Evolutionary conservation across 2,329 filamentous ascomycete species (phyloP), one percentile per base, ranked within the genome.

Genomic region (Colletotrichum brevisporum): DNA sequence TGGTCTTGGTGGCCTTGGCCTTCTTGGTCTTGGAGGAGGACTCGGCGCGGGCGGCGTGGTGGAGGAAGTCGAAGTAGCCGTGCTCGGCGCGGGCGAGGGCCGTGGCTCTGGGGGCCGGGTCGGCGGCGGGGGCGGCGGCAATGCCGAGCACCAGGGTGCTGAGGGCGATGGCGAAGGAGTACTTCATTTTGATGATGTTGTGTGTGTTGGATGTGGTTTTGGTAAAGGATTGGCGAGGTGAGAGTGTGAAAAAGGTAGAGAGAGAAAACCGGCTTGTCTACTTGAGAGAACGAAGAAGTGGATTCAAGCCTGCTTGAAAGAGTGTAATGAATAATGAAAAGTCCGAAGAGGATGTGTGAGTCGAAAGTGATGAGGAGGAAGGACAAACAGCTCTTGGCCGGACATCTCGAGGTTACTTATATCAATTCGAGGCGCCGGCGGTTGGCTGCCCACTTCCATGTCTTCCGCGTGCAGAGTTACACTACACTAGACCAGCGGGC

Each of bases 271-370:
- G 50, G 62, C 66, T 59, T 66, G 62, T 66, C 55, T 61, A 66
- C 66, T 52, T 56, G 55, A 66, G 55, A 53, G 66, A 66, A 3
- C 26, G 55, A 52, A 43, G 27, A 69, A 66, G 45, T 39, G 41
- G 41, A 63, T 66, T 69, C 66, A 69, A 66, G 66, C 66, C 66
- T 66, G 66, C 66, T 66, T 69, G 66, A 66, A 69, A 47, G 62
- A 69, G 36, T 66, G 62, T 66, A 47, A 43, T 60, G 66, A 61
- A 66, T 4, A 56, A 21, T 16, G 55, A 36, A n/a, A 59, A 53
- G 27, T 48, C 21, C 6, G 54, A 55, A 57, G 56, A 43, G 48
- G 36, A 31, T 41, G 45, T 39, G 43, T 21, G 55, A 47, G 43
- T 45, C 41, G 62, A 52, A 69, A 51, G 51, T 27, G 36, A 52